Conservation (phyloP, 2,329 filamentous ascomycete genomes). For the Cladosporium oxysporum region DNA sequence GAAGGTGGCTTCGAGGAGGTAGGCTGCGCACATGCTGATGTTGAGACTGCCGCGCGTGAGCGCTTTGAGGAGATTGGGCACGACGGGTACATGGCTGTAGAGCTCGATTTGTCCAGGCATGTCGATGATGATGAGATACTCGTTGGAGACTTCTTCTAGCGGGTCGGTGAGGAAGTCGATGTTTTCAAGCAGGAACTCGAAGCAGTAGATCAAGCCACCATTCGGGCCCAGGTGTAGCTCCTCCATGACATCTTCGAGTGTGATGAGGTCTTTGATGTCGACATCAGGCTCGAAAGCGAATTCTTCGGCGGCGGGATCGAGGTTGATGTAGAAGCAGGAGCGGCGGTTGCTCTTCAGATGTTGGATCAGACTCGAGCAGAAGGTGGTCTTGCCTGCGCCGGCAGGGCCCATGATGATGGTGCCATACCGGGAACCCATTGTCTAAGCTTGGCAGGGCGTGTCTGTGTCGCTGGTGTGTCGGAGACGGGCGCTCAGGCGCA, state of each 20-base stretch:
- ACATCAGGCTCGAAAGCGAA: slow-evolving; percentile 91
- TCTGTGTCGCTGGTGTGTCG: neutral
- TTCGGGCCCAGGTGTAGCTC: slow-evolving; percentile 89
- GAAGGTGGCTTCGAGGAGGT: slow-evolving; percentile 93
- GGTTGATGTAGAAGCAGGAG: slow-evolving; percentile 97
- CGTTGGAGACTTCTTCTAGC: slow-evolving; percentile 83
- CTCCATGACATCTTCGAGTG: slow-evolving; percentile 94
- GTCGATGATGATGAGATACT: slow-evolving; percentile 96
- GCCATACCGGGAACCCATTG: slow-evolving; percentile 69
- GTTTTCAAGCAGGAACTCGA: slow-evolving; percentile 93
- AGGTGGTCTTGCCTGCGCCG: slow-evolving; percentile 94
- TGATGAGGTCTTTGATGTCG: slow-evolving; percentile 94
- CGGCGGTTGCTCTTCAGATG: slow-evolving; percentile 87
- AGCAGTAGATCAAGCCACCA: slow-evolving; percentile 92
- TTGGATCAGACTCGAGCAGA: slow-evolving; percentile 89
- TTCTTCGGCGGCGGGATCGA: slow-evolving; percentile 91
- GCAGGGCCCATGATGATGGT: slow-evolving; percentile 95
- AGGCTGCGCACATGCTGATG: slow-evolving; percentile 88
- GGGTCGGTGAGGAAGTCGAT: slow-evolving; percentile 87
- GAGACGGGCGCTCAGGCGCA: neutral
- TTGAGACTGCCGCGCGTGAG: slow-evolving; percentile 81
- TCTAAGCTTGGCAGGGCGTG: slow-evolving; percentile 7
- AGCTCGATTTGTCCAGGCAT: slow-evolving; percentile 99
- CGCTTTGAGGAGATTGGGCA: slow-evolving; percentile 80
- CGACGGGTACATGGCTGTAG: slow-evolving; percentile 92